phyloP scores from a whole-genome alignment of 345 rosid species.

The Arabidopsis suecica region DNA sequence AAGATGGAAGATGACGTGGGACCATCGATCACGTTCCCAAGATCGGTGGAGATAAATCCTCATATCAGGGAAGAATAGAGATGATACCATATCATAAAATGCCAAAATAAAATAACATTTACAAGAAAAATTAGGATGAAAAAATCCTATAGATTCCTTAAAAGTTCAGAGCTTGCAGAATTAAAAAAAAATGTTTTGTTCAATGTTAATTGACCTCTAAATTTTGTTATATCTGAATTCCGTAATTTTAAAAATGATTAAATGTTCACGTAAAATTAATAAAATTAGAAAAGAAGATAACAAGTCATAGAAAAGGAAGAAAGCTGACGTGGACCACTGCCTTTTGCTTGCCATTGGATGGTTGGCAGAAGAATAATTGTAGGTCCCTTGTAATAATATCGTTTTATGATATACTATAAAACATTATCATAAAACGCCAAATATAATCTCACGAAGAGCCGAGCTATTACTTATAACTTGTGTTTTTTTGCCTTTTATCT shows the following conservation, averaged over 20 bases:
- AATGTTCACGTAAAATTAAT: background rate
- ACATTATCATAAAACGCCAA: conserved; percentile 34
- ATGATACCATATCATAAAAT: background rate
- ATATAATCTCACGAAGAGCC: conserved; percentile 3
- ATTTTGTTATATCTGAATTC: background rate
- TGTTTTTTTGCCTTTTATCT: background rate
- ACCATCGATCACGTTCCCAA: conserved; percentile 37
- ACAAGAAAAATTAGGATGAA: background rate
- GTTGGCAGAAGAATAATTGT: conserved; percentile 31
- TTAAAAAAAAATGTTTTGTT: background rate
- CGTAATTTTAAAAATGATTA: background rate
- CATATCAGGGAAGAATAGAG: conserved; percentile 19
- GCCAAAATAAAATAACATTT: background rate
- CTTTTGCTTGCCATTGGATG: conserved; percentile 39
- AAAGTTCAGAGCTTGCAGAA: background rate
- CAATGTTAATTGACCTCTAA: background rate
- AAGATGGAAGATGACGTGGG: conserved; percentile 30
- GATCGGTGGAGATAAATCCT: conserved; percentile 36
- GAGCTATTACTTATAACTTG: conserved; percentile 7
- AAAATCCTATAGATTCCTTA: background rate
- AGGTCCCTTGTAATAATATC: conserved; percentile 22
- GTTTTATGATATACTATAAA: background rate
- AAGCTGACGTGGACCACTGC: conserved; percentile 40
- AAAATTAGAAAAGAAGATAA: background rate
- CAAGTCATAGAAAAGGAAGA: conserved; percentile 11